Conservation (phyloP, 768 basidiomycete species). For the Boletus edulis region DNA sequence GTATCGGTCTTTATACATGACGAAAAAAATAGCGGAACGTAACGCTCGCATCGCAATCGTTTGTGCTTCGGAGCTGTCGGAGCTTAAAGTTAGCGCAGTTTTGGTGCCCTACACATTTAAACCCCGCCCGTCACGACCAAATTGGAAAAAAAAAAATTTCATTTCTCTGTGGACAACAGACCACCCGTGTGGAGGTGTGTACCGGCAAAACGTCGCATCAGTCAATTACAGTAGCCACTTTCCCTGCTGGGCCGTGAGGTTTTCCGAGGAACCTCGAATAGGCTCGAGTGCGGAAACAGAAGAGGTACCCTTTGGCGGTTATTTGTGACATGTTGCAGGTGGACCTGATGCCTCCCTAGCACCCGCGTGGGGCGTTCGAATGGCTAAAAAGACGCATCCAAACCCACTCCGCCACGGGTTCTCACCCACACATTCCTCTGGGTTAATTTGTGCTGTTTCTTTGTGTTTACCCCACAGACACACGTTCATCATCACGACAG, state of each 20-base stretch:
- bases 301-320: not conserved
- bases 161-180: not conserved
- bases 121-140: conserved; percentile 16
- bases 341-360: conserved; percentile 2
- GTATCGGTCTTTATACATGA: conserved; percentile 18
- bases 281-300: conserved; percentile 3
- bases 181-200: conserved; percentile 1
- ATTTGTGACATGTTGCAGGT: conserved; percentile 11
- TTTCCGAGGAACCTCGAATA: not conserved
- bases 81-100: conserved; percentile 1
- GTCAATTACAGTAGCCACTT: not conserved
- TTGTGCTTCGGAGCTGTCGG: conserved; percentile 19
- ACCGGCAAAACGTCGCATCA: no score
- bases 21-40: conserved; percentile 19
- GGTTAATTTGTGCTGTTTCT: conserved; percentile 1
- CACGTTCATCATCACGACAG: conserved; percentile 12
- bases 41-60: conserved; percentile 4
- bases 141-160: not conserved
- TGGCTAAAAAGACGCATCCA: conserved; percentile 32
- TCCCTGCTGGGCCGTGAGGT: not conserved
- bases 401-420: conserved; percentile 15
- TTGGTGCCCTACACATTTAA: conserved; percentile 2
- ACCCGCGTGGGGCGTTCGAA: conserved; percentile 17
- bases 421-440: conserved; percentile 12
- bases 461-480: conserved; percentile 6